Base-by-base conservation (phyloP, 2,329 filamentous ascomycete species). In the Verticillium longisporum region DNA sequence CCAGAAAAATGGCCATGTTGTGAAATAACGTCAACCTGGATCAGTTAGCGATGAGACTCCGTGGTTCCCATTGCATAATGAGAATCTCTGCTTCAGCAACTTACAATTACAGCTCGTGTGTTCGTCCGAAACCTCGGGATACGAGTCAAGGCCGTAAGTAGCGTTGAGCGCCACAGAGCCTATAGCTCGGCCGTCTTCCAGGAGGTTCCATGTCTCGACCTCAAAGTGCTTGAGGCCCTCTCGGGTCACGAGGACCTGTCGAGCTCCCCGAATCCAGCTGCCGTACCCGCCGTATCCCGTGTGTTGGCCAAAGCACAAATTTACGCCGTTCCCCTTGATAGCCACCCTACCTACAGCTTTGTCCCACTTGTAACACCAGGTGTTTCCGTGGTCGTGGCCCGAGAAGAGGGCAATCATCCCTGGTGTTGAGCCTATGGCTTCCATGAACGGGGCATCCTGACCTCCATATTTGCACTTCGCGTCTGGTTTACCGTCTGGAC, bases 221-320 rank as follows among this genome's bases (percentile, higher is more conserved):
- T 77, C 76, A 32, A 73, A 65, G 3, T 72, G 62, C 13, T 66
- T 67, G 11, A 84, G 69, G n/a, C 70, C 70, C 1, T 73, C 68
- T 54, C 81, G 74, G 1, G 77, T 72, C 0, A 88, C 66, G 3
- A 77, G 65, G 11, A 88, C 73, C 66, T 87, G 82, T 1, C 86
- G 76, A 3, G 80, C 79, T 2, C 87, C 88, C 0, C 87, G 80
- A 10, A 81, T 80, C 83, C 83, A 88, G 55, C 77, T 76, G 0
- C 87, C 85, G 66, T 90, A 90, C 0, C 88, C 88, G 0, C 87
- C 88, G 61, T 90, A 90, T 0, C 88, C 88, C 0, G 84, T 81
- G 66, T 88, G 87, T 64, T 88, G 83, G 4, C 86, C 85, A 67
- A 87, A 89, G 66, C 80, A 82, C 6, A 83, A 67, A 34, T 78